Evolutionary conservation across 148 eudicot species (phyloP).

Genomic region (Oxyria digyna): DNA sequence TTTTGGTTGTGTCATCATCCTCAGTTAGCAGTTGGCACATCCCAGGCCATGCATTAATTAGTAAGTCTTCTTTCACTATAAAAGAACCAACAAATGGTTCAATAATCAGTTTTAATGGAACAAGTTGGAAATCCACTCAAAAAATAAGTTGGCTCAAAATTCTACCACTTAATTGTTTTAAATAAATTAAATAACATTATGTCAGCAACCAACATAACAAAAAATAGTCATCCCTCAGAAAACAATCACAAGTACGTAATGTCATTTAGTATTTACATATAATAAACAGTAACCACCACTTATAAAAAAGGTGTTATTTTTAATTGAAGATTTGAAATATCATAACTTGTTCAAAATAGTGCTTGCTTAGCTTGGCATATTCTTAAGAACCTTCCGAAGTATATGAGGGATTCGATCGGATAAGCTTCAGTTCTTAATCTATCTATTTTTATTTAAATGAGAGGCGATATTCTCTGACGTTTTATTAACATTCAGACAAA

Average conservation of each 20-base stretch:
- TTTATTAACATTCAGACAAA: too few species aligned
- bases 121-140: slow-evolving; percentile 6
- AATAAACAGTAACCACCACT: not conserved
- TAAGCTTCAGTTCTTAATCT: not conserved
- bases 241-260: not conserved
- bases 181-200: not conserved
- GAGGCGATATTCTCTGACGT: too few species aligned
- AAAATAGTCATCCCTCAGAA: not conserved
- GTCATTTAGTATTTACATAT: not conserved
- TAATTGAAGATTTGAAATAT: not conserved
- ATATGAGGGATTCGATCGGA: not conserved
- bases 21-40: too few species aligned
- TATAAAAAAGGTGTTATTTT: not conserved
- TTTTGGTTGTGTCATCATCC: too few species aligned
- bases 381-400: not conserved
- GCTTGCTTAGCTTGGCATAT: not conserved
- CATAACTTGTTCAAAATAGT: not conserved
- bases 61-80: not conserved
- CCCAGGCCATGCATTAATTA: too few species aligned
- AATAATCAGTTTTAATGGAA: slow-evolving; percentile 2
- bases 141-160: not conserved
- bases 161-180: not conserved
- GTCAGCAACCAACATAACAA: slow-evolving; percentile 1
- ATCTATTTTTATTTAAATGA: not conserved
- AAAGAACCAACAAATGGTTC: not conserved